phyloP scores from a whole-genome alignment of 371 early-diverging fungal species.

The Coelomomyces lativittatus region DNA sequence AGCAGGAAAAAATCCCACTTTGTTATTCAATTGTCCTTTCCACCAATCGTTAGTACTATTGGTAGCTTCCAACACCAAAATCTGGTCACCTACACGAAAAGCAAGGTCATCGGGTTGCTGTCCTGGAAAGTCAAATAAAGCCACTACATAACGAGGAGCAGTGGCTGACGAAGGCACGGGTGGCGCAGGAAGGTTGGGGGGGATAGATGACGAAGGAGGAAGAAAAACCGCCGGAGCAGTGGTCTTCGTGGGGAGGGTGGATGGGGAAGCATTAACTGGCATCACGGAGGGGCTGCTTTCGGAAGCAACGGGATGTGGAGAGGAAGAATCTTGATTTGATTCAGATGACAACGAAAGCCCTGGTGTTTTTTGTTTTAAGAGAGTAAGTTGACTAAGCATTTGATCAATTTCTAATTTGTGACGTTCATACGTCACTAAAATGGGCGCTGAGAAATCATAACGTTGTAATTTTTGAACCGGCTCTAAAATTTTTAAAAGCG shows the following conservation, averaged over 20 bases:
- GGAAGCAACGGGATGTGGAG: no score
- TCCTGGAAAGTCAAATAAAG: not conserved
- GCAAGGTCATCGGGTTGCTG: conserved; percentile 1
- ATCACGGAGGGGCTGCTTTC: no score
- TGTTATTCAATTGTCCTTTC: not conserved
- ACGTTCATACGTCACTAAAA: conserved; percentile 5
- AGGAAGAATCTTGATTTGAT: not conserved
- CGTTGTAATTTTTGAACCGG: conserved; percentile 15
- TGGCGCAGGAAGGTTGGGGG: not conserved
- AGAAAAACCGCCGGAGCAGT: not conserved
- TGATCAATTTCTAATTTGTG: not conserved
- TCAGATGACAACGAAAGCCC: not conserved
- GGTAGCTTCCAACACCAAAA: conserved; percentile 1
- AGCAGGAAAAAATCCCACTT: not conserved
- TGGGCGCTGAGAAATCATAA: conserved; percentile 1
- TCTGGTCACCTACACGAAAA: not conserved
- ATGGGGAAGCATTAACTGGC: not conserved
- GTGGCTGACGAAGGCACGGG: not conserved
- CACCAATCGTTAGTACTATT: not conserved
- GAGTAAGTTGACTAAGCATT: not conserved
- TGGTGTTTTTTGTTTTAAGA: not conserved
- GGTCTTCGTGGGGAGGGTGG: not conserved
- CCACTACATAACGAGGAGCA: not conserved
- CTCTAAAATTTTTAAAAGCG: conserved; percentile 29
- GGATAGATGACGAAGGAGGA: not conserved